These are phyloP conservation scores for Sordariomycetes sp. DNA, from an alignment of 2,329 filamentous ascomycete genomes.

Conservation along the genomic window DNA sequence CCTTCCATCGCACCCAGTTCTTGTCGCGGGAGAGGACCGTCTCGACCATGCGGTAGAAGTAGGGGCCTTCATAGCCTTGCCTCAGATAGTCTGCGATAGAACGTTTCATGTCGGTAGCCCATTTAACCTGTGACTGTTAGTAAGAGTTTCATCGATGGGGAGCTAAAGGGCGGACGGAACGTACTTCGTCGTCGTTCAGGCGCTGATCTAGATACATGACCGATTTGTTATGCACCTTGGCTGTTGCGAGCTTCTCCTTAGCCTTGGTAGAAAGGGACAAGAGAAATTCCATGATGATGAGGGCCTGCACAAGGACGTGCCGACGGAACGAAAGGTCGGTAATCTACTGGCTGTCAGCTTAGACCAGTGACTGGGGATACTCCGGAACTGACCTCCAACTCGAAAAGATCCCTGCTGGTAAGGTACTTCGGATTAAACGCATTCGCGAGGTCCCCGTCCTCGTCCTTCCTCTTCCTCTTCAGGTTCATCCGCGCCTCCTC, in stretches of 20 bases:
- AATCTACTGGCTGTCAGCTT: constrained; percentile 37
- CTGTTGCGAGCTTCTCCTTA: constrained; percentile 62
- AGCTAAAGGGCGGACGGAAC: constrained; percentile 14
- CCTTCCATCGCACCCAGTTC: constrained; percentile 98
- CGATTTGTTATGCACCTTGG: constrained; percentile 64
- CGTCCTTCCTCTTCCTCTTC: constrained; percentile 57
- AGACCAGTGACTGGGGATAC: neutral
- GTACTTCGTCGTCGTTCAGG: constrained; percentile 71
- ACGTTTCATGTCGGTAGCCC: constrained; percentile 67
- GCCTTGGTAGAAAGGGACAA: constrained; percentile 75
- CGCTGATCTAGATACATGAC: constrained; percentile 69
- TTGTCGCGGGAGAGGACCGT: constrained; percentile 92
- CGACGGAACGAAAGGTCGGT: constrained; percentile 89
- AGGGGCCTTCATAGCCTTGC: constrained; percentile 69
- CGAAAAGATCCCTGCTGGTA: constrained; percentile 92
- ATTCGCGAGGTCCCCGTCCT: constrained; percentile 48
- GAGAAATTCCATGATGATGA: constrained; percentile 91
- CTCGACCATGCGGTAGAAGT: constrained; percentile 94
- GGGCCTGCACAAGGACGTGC: constrained; percentile 86
- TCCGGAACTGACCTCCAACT: constrained; percentile 59
- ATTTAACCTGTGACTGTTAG: constrained; percentile 50
- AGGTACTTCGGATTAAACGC: constrained; percentile 96
- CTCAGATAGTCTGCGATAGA: constrained; percentile 75
- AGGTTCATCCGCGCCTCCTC: constrained; percentile 51
- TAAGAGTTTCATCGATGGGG: neutral